Evolutionary conservation across 768 basidiomycete genomes (phyloP), one percentile per base, ranked within the genome.

Genomic region (Hortiboletus flavorubellus): DNA sequence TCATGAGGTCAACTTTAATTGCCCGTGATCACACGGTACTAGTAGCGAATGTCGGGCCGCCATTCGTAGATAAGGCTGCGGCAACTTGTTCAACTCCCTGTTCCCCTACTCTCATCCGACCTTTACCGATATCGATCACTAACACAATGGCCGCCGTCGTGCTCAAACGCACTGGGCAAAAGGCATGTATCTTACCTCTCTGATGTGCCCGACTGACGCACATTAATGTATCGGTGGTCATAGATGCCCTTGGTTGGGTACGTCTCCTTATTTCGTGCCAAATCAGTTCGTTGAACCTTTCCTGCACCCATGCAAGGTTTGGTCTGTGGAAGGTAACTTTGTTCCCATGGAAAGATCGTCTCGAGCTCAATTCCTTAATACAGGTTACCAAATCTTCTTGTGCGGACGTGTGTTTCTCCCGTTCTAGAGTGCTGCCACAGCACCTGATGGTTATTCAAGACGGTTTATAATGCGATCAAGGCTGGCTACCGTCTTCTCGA

Each of bases 401-500:
- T 61, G 84, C 86, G 46, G 79, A 85, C 43, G 84, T 86, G 57
- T 64, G 76, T 65, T 53, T 39, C 42, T 31, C 38, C 33, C 23
- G 21, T 31, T 40, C 37, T 40, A 11, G 37, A 39, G 15, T 12
- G 15, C 12, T 37, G 8, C 15, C 31, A 18, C 39, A 30, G n/a
- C 45, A 10, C 4, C 58, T 61, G 38, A 65, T 21, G 5, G 49
- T 21, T 12, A 35, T 41, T 46, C 37, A 63, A 91, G 82, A 84
- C 81, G 50, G 91, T 95, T 48, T 93, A 92, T 77, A 74, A 86
- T 54, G 91, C 93, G 16, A 87, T 94, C 74, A 91, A 91, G 69
- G 76, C 79, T 26, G 93, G 93, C 1, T 93, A 92, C 69, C 84
- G 93, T 58, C 86, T 96, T 51, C 78, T 96, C 52, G 92, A 93